These are phyloP conservation scores for Brasenia schreberi DNA, from an alignment of 164 flowering plant genomes.

Conservation along the genomic window DNA sequence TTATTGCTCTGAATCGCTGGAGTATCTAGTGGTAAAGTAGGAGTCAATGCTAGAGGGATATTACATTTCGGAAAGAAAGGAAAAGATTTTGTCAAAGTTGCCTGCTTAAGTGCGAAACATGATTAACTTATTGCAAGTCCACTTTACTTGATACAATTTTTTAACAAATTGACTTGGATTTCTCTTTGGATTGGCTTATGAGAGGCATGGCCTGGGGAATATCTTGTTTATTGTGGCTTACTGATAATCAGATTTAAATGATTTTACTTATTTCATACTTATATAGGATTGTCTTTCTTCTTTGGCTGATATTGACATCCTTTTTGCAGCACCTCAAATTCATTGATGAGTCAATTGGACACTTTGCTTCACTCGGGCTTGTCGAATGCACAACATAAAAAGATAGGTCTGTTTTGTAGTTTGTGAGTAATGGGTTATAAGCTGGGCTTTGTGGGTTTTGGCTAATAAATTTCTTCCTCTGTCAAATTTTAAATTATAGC, in stretches of 20 bases:
- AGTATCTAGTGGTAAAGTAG: too few relatives aligned
- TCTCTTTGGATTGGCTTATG: background rate
- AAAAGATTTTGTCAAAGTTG: too few relatives aligned
- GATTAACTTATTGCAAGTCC: too few relatives aligned
- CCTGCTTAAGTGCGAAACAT: too few relatives aligned
- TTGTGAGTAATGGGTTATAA: background rate
- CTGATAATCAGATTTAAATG: background rate
- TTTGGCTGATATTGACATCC: background rate
- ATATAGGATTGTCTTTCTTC: background rate
- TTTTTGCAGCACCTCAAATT: constrained; percentile 45
- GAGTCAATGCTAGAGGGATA: too few relatives aligned
- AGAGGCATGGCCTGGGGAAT: background rate
- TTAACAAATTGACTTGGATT: background rate
- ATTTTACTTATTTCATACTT: background rate
- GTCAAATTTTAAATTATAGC: background rate
- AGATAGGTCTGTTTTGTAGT: constrained; percentile 35
- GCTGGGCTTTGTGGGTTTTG: too few relatives aligned
- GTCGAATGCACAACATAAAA: constrained; percentile 57
- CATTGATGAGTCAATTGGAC: constrained; percentile 56
- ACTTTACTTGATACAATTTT: too few relatives aligned
- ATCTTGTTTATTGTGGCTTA: background rate
- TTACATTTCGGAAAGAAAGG: too few relatives aligned
- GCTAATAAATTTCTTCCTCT: background rate
- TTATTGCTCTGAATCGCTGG: too few relatives aligned
- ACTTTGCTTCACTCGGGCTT: constrained; percentile 58